Conservation (phyloP, 768 basidiomycete genomes). For the Amanita phalloides region DNA sequence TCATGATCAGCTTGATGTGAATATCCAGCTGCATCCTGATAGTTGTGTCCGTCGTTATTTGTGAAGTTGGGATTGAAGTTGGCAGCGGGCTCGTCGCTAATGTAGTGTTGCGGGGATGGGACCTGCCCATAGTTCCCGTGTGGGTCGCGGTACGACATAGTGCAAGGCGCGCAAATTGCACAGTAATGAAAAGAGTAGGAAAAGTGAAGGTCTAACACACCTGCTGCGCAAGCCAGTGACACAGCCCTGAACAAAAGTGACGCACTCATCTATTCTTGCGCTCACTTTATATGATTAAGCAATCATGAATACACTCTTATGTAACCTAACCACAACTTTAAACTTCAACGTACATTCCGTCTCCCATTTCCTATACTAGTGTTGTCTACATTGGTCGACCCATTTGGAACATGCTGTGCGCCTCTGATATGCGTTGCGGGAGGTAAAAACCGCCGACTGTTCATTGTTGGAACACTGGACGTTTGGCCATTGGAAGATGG, state of each 20-base stretch:
- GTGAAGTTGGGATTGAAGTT: constrained; percentile 42
- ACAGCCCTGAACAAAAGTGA: constrained; percentile 5
- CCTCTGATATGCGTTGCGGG: constrained; percentile 5
- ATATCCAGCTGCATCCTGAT: constrained; percentile 23
- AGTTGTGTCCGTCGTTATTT: constrained; percentile 39
- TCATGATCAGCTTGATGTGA: constrained; percentile 9
- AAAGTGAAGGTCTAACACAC: neutral
- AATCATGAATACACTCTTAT: neutral
- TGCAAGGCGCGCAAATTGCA: neutral
- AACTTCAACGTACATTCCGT: neutral
- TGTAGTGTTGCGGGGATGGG: neutral
- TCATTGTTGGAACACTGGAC: neutral
- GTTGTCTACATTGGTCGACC: neutral
- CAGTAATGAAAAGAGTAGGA: neutral
- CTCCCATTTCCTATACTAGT: neutral
- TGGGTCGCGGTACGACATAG: constrained; percentile 5
- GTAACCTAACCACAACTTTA: neutral
- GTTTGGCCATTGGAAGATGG: neutral
- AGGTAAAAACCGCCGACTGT: constrained; percentile 10
- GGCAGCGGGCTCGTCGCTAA: neutral
- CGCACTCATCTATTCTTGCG: constrained; percentile 1
- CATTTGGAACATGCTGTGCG: neutral
- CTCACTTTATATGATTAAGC: neutral
- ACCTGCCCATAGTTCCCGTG: constrained; percentile 7
- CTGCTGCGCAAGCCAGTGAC: neutral